Conservation (phyloP, 192 early-diverging fungal species). For the Mortierella hygrophila region DNA sequence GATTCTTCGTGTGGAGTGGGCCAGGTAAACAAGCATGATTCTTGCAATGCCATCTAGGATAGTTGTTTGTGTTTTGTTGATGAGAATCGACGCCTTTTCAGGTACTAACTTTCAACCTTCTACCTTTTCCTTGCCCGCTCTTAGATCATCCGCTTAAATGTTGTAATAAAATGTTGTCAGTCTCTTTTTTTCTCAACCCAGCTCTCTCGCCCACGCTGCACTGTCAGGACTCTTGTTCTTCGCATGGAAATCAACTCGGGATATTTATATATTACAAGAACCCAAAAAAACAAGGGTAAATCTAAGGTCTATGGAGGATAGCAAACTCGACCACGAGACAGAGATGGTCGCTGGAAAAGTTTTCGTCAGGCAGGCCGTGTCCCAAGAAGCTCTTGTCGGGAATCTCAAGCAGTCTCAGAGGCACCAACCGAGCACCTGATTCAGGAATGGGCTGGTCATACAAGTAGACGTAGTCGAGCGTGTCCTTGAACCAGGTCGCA, state of each 20-base stretch:
- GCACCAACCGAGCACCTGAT: slow-evolving; percentile 39
- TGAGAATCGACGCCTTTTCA: neutral
- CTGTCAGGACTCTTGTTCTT: neutral
- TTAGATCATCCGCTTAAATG: slow-evolving; percentile 53
- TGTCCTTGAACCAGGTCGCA: slow-evolving; percentile 55
- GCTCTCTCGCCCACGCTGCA: neutral
- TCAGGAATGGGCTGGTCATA: slow-evolving; percentile 31
- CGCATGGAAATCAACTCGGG: neutral
- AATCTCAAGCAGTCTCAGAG: slow-evolving; percentile 42
- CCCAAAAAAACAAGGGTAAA: neutral
- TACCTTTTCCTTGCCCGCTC: neutral
- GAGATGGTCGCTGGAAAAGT: slow-evolving; percentile 54
- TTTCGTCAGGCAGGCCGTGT: slow-evolving; percentile 42
- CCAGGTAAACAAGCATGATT: slow-evolving; percentile 60
- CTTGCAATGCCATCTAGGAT: neutral
- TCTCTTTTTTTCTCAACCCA: slow-evolving; percentile 13
- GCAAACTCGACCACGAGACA: slow-evolving; percentile 55
- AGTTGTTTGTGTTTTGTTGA: neutral
- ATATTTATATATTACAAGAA: slow-evolving; percentile 5
- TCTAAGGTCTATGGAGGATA: slow-evolving; percentile 19
- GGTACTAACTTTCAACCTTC: neutral
- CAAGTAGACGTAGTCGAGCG: slow-evolving; percentile 48
- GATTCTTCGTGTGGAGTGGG: slow-evolving; percentile 93
- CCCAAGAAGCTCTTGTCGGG: slow-evolving; percentile 44
- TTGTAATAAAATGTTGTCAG: slow-evolving; percentile 11